Conservation (phyloP, 257 asterid genomes). For the Scutellaria galericulata region DNA sequence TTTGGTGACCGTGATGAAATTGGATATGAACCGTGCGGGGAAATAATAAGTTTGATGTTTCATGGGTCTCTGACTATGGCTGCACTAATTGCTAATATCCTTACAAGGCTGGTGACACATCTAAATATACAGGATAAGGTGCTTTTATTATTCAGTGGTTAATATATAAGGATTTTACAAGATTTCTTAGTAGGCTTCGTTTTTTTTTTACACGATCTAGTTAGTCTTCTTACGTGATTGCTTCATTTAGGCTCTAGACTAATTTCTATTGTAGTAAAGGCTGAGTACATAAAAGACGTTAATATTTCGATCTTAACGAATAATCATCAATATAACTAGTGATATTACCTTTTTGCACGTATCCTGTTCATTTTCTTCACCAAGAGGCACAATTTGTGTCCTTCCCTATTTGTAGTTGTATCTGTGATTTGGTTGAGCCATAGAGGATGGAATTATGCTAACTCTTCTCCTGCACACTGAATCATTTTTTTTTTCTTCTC, state of each 20-base stretch:
- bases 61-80: constrained; percentile 58
- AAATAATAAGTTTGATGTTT: constrained; percentile 48
- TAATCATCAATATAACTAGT: background rate
- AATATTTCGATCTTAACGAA: background rate
- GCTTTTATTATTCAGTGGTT: background rate
- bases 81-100: constrained; percentile 45
- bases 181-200: background rate
- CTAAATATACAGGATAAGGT: constrained; percentile 52
- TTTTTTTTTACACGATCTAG: background rate
- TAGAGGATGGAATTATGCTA: background rate
- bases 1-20: constrained; percentile 22
- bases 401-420: background rate
- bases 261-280: background rate
- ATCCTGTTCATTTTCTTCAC: background rate
- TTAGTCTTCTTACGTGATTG: constrained; percentile 6
- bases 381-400: background rate
- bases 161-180: background rate
- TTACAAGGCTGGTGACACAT: constrained; percentile 50
- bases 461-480: background rate
- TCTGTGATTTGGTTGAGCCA: background rate
- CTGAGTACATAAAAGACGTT: constrained; percentile 3
- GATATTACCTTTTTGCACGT: background rate
- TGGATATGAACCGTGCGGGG: constrained; percentile 46
- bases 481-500: background rate
- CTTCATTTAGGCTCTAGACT: constrained; percentile 21